These are phyloP conservation scores for Chloranthus sessilifolius DNA, from an alignment of 164 flowering plant genomes.

Conservation along the genomic window DNA sequence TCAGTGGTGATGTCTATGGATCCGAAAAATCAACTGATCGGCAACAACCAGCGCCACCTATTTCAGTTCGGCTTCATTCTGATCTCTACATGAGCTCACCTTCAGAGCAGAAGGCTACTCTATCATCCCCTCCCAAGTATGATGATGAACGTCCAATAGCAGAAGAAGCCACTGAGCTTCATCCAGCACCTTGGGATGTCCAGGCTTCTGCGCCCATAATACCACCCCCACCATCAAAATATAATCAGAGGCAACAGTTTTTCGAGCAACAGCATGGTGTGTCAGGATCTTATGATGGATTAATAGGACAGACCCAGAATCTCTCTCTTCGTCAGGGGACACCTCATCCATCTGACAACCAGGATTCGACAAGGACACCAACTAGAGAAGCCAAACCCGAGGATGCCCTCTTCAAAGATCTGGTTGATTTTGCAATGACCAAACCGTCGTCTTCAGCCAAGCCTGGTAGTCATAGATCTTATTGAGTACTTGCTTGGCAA, in stretches of 20 bases:
- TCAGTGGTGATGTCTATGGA: conserved; percentile 72
- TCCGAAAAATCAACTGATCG: conserved; percentile 30
- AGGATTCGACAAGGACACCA: conserved; percentile 30
- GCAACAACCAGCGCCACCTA: conserved; percentile 20
- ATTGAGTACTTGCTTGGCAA: no score
- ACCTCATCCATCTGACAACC: conserved; percentile 1
- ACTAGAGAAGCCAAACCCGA: conserved; percentile 50
- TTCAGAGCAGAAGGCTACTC: background rate
- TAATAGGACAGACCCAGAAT: conserved; percentile 59
- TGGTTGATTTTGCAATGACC: conserved; percentile 89
- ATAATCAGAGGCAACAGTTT: conserved; percentile 76
- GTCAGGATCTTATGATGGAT: conserved; percentile 53
- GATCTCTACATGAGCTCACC: conserved; percentile 15
- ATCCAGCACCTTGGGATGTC: conserved; percentile 54
- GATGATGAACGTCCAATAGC: conserved; percentile 41
- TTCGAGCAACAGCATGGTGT: conserved; percentile 59
- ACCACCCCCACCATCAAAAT: conserved; percentile 83
- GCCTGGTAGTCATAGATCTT: conserved; percentile 35
- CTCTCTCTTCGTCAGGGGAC: conserved; percentile 45
- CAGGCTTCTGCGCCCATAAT: conserved; percentile 30
- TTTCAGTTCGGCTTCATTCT: conserved; percentile 22
- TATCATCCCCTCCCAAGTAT: conserved; percentile 16
- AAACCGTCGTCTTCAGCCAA: conserved; percentile 63
- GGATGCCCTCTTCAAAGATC: conserved; percentile 69
- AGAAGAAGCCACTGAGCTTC: conserved; percentile 39